Evolutionary conservation across 2,329 filamentous ascomycete genomes (phyloP).

Genomic region (Atkinsonella hypoxylon): DNA sequence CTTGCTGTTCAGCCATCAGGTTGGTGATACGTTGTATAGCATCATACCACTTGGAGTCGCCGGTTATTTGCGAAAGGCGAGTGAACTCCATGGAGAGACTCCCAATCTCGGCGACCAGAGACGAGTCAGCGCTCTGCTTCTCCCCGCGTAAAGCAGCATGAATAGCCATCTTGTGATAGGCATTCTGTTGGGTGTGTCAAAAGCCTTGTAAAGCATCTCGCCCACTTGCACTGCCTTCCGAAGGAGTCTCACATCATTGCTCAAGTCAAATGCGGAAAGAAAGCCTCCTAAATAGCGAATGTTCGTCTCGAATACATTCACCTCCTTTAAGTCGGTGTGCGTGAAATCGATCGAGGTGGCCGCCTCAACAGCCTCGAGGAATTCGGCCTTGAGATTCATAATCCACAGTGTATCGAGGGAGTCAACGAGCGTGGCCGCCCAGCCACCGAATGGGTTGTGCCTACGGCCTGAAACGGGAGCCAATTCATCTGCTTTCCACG

Average conservation of each 20-base stretch:
- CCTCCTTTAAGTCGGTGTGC: slow-evolving; percentile 26
- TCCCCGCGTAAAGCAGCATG: slow-evolving; percentile 13
- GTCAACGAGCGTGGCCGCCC: slow-evolving; percentile 49
- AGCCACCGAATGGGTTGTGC: slow-evolving; percentile 38
- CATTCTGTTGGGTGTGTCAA: slow-evolving; percentile 39
- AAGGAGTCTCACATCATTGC: slow-evolving; percentile 28
- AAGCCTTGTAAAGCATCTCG: slow-evolving; percentile 39
- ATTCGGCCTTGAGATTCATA: slow-evolving; percentile 45
- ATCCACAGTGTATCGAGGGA: slow-evolving; percentile 49
- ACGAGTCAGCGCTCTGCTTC: slow-evolving; percentile 6
- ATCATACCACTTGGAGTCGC: slow-evolving; percentile 60
- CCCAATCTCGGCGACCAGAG: slow-evolving; percentile 48
- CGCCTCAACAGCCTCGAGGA: slow-evolving; percentile 38
- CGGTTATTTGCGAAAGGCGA: slow-evolving; percentile 56
- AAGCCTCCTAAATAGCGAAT: slow-evolving; percentile 42
- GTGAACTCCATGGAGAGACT: slow-evolving; percentile 63
- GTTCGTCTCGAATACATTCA: slow-evolving; percentile 42
- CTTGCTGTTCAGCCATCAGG: slow-evolving; percentile 53
- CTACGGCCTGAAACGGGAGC: slow-evolving; percentile 32
- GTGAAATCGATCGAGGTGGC: slow-evolving; percentile 38
- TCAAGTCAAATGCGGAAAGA: slow-evolving; percentile 37
- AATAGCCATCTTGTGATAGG: slow-evolving; percentile 22
- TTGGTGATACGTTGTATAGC: slow-evolving; percentile 59
- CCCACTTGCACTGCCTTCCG: slow-evolving; percentile 37
- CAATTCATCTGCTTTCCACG: slow-evolving; percentile 41